Conservation (phyloP, 192 early-diverging fungal genomes). For the Entomortierella beljakovae region DNA sequence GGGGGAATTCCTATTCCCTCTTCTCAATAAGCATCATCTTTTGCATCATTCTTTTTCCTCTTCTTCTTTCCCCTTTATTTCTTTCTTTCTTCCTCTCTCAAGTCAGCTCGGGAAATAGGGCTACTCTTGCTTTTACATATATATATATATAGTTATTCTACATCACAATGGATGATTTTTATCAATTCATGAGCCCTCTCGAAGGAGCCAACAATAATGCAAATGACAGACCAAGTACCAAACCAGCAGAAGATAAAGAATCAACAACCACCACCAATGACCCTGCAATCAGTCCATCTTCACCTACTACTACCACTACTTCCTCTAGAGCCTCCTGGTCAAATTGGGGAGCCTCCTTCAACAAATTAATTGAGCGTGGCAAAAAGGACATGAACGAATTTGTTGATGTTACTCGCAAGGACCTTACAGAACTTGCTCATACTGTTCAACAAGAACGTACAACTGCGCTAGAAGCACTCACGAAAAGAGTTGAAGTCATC, state of each 20-base stretch:
- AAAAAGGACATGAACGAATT: slow-evolving; percentile 58
- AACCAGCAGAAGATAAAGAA: background rate
- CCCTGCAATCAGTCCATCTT: background rate
- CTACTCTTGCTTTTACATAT: too few species aligned
- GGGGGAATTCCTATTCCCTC: too few species aligned
- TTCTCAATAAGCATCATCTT: too few species aligned
- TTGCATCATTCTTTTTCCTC: too few species aligned
- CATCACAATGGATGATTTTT: slow-evolving; percentile 43
- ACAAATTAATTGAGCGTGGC: slow-evolving; percentile 49
- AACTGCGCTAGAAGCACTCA: slow-evolving; percentile 31
- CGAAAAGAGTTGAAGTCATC: slow-evolving; percentile 38
- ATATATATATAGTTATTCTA: background rate
- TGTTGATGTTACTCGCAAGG: slow-evolving; percentile 63
- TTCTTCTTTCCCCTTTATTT: too few species aligned
- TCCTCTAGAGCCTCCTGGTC: slow-evolving; percentile 45
- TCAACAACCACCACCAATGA: background rate
- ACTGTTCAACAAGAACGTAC: slow-evolving; percentile 59
- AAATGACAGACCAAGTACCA: slow-evolving; percentile 22
- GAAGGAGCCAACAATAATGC: slow-evolving; percentile 28
- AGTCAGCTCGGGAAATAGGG: too few species aligned
- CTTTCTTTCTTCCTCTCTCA: too few species aligned
- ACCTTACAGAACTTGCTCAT: slow-evolving; percentile 61
- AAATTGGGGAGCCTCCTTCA: slow-evolving; percentile 43
- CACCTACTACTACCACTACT: slow-evolving; percentile 3
- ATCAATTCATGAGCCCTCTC: slow-evolving; percentile 53